These are phyloP conservation scores for Helotiales sp. DNA, from an alignment of 2,329 filamentous ascomycete species.

Conservation along the genomic window DNA sequence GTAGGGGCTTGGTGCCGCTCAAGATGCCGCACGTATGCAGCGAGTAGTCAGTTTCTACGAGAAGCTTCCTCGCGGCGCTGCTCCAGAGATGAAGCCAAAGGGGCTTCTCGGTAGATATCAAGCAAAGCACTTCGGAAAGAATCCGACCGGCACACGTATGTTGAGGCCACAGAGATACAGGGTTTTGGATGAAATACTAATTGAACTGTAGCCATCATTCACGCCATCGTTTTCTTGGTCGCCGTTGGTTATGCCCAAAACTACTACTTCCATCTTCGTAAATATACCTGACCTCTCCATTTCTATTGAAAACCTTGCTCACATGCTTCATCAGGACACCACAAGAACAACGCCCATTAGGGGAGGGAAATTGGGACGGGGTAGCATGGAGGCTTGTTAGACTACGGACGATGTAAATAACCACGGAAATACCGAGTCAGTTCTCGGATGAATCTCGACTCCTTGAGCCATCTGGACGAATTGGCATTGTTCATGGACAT, in stretches of 20 bases:
- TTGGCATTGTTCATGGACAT: neutral
- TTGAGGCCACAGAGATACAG: constrained; percentile 38
- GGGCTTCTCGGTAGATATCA: constrained; percentile 90
- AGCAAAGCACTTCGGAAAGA: constrained; percentile 93
- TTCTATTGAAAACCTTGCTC: neutral
- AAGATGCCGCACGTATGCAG: constrained; percentile 97
- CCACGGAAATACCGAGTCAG: constrained; percentile 22
- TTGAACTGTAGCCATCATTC: constrained; percentile 73
- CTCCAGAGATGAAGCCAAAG: constrained; percentile 80
- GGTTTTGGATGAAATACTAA: constrained; percentile 35
- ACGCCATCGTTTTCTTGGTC: constrained; percentile 79
- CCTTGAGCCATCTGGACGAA: neutral
- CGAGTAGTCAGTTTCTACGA: constrained; percentile 98
- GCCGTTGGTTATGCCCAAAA: constrained; percentile 92
- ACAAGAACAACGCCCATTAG: constrained; percentile 99
- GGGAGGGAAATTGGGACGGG: constrained; percentile 25
- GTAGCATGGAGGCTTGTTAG: constrained; percentile 27
- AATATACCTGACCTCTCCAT: constrained; percentile 48
- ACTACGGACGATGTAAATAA: constrained; percentile 43
- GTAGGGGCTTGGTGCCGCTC: constrained; percentile 91
- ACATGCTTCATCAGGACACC: constrained; percentile 72
- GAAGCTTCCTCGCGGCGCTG: constrained; percentile 91
- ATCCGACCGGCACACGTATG: constrained; percentile 86
- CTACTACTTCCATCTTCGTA: constrained; percentile 99
- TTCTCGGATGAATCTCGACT: neutral